These are phyloP conservation scores for Cylindricascospora bacillispora DNA, from an alignment of 1,139 yeast genomes.

Conservation along the genomic window DNA sequence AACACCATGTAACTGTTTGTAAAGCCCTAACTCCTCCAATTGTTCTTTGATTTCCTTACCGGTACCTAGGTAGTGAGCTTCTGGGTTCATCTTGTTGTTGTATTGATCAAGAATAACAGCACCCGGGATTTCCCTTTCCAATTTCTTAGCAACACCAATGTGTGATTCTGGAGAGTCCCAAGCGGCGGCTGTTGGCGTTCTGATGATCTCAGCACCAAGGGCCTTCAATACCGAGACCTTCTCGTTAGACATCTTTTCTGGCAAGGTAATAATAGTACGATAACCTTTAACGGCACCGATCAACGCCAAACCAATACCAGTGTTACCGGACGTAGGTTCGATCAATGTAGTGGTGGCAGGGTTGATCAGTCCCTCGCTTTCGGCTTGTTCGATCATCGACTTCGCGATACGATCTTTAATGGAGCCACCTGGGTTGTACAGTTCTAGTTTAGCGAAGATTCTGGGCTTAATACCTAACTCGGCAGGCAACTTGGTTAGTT, in stretches of 20 bases:
- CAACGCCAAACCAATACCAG: conserved; percentile 81
- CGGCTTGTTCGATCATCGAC: conserved; percentile 78
- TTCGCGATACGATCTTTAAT: conserved; percentile 92
- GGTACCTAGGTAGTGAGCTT: conserved; percentile 76
- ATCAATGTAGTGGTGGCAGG: conserved; percentile 71
- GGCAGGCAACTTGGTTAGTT: conserved; percentile 65
- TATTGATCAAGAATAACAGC: conserved; percentile 81
- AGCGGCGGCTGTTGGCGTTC: conserved; percentile 90
- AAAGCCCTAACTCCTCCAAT: conserved; percentile 29
- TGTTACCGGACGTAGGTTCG: conserved; percentile 84
- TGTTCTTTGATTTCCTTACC: conserved; percentile 84
- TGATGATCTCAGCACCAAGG: conserved; percentile 78
- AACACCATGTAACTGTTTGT: conserved; percentile 58
- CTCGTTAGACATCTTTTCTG: conserved; percentile 89
- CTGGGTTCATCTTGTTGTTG: conserved; percentile 65
- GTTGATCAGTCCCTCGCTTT: conserved; percentile 61
- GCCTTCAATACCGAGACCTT: conserved; percentile 83
- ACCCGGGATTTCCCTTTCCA: conserved; percentile 76
- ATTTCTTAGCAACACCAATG: conserved; percentile 74
- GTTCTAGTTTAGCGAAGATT: conserved; percentile 79
- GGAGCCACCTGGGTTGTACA: conserved; percentile 87
- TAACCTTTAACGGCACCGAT: conserved; percentile 83
- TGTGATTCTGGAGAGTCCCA: conserved; percentile 91
- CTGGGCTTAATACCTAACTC: conserved; percentile 65
- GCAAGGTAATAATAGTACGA: conserved; percentile 77